Percentiles rank a stretch among this genome's conserved stretches.
Evolutionary conservation across 2,329 filamentous ascomycete species (phyloP).

Genomic region (Botrytis paeoniae): DNA sequence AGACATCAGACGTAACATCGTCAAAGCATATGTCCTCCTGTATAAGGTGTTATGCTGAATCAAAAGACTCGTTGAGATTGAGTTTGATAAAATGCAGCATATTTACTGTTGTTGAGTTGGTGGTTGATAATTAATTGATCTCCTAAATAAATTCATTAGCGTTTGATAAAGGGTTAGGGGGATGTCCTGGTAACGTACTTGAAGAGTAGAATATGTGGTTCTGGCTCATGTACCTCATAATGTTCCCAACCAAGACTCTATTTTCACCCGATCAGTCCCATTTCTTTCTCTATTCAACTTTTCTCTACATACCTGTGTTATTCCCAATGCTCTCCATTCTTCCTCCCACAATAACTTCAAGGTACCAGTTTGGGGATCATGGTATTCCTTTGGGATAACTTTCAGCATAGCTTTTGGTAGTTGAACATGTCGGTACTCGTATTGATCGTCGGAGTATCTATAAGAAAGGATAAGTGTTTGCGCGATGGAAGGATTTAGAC

Average conservation of each 20-base stretch:
- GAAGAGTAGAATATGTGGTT: conserved; percentile 97
- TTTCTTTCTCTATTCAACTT: no score
- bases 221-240: conserved; percentile 97
- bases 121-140: conserved; percentile 34
- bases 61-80: conserved; percentile 29
- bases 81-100: conserved; percentile 13
- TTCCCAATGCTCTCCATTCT: conserved; percentile 94
- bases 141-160: conserved; percentile 30
- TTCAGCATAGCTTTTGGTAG: conserved; percentile 98
- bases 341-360: conserved; percentile 97
- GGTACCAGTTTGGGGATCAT: conserved; percentile 83
- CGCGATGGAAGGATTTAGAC: background rate
- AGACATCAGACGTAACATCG: conserved; percentile 39
- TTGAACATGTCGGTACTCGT: conserved; percentile 96
- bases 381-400: conserved; percentile 91
- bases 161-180: background rate
- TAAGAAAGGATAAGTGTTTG: conserved; percentile 23
- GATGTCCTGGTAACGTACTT: conserved; percentile 64
- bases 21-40: conserved; percentile 32
- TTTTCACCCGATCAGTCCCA: conserved; percentile 2
- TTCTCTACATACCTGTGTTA: conserved; percentile 72
- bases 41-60: conserved; percentile 31
- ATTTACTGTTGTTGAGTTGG: conserved; percentile 33
- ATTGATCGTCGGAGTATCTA: conserved; percentile 90
- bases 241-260: conserved; percentile 99